Base-by-base conservation (phyloP, 768 basidiomycete species). In the Leccinellum albellum region DNA sequence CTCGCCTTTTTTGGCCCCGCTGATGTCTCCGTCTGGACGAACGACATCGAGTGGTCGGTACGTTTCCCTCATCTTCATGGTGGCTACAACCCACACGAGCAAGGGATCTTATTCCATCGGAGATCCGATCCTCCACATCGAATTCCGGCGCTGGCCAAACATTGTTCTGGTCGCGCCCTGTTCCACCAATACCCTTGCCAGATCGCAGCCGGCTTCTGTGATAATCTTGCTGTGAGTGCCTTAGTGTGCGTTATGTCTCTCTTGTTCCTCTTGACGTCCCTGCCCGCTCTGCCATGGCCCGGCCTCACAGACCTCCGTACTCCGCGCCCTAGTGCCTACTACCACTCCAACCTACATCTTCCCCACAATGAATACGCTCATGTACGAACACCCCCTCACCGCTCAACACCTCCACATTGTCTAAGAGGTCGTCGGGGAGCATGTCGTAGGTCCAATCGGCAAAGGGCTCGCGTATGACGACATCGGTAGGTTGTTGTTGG, bases 311-410 rank as follows among this genome's bases (percentile, higher is more conserved):
- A 88, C 85, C 12, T 88, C 93, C 13, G 79, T 97, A 4, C 81
- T 97, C 58, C 85, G 94, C 21, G 95, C 93, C 0, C 76, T 96
- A 0, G 78, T 89, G 3, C 91, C 94, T 0, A 79, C n/a, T n/a
- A n/a, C 82, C 6, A 97, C 93, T 0, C 89, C 90, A 7, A 94
- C 92, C 7, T 93, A 88, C 66, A 73, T 98, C 35, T 98, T 95
- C 67, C 96, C 96, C 2, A 96, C 96, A 0, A 99, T 98, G 96
- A 99, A 99, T 71, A 98, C 97, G 3, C 78, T 92, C 62, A 99
- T 99, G 96, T 98, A 91, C 67, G 85, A 90, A 57, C 95, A 98
- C 68, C 94, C 94, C 21, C 79, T 98, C 45, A 98, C 95, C 0
- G 81, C 83, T 1, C 83, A 89, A 60, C 97, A 99, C 66, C 73